Conservation (phyloP, 306 rosid genomes). For the Citrullus mucosospermus region DNA sequence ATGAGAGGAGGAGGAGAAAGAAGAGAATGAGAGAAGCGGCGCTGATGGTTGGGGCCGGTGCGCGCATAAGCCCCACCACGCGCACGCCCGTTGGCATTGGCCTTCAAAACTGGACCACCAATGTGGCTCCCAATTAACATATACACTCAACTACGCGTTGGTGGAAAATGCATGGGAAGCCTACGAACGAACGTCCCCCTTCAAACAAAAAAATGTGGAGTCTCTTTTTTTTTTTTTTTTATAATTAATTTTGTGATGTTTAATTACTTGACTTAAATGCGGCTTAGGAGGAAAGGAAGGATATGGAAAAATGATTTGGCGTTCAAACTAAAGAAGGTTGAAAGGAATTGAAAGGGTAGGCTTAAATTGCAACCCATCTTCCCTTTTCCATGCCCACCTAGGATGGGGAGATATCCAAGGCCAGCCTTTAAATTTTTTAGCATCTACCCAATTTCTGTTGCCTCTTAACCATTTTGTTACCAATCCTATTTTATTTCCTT, state of each 20-base stretch:
- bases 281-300: background rate
- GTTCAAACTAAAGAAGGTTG: slow-evolving; percentile 9
- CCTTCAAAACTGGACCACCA: background rate
- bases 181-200: background rate
- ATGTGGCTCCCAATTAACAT: background rate
- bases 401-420: slow-evolving; percentile 43
- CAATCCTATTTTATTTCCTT: background rate
- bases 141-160: background rate
- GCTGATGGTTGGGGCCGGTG: slow-evolving; percentile 46
- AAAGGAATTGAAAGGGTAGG: slow-evolving; percentile 7
- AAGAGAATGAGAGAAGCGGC: background rate
- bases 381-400: background rate
- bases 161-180: background rate
- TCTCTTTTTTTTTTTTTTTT: background rate
- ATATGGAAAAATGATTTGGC: background rate
- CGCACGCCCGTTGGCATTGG: slow-evolving; percentile 68
- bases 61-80: slow-evolving; percentile 60
- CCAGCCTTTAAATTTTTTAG: slow-evolving; percentile 30
- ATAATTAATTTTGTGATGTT: background rate
- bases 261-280: background rate
- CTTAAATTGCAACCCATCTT: slow-evolving; percentile 11
- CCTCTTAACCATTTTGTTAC: background rate
- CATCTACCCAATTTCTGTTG: background rate
- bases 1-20: background rate
- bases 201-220: background rate